These are phyloP conservation scores for Candida easanensis DNA, from an alignment of 805 yeast species.

Conservation along the genomic window DNA sequence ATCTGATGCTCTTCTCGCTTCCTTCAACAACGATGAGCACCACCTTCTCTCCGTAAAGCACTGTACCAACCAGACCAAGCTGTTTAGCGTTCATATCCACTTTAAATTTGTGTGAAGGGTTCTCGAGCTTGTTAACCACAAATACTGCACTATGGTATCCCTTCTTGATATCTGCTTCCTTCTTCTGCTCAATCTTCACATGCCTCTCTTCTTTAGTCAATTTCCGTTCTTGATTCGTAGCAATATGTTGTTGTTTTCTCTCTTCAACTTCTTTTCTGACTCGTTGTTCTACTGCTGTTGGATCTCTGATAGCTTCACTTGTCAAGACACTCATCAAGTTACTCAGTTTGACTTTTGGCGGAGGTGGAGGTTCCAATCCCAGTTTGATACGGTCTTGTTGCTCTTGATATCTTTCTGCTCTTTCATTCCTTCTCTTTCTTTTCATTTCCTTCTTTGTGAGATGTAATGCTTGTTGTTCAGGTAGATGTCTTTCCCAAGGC, in stretches of 20 bases:
- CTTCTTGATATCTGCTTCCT: conserved; percentile 45
- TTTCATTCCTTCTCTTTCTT: conserved; percentile 64
- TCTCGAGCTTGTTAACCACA: conserved; percentile 48
- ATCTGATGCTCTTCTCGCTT: conserved; percentile 54
- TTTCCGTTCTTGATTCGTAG: conserved; percentile 59
- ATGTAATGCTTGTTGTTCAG: conserved; percentile 45
- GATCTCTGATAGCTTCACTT: conserved; percentile 81
- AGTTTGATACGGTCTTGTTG: conserved; percentile 72
- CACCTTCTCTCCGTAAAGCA: conserved; percentile 37
- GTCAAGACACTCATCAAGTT: conserved; percentile 87
- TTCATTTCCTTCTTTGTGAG: conserved; percentile 78
- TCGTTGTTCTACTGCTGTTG: conserved; percentile 76
- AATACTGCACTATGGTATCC: conserved; percentile 63
- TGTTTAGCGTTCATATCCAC: conserved; percentile 82
- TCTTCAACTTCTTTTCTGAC: conserved; percentile 69
- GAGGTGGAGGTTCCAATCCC: conserved; percentile 85
- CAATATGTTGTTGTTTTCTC: conserved; percentile 56
- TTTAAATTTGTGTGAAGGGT: conserved; percentile 69
- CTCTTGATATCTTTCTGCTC: conserved; percentile 62
- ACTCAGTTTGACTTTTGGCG: conserved; percentile 80
- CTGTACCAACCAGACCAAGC: conserved; percentile 59
- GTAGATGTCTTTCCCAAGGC: conserved; percentile 50
- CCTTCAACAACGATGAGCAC: conserved; percentile 76
- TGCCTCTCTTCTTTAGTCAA: conserved; percentile 55
- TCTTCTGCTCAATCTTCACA: conserved; percentile 45